Evolutionary conservation across 164 flowering plant genomes (phyloP).

Genomic region (Liriodendron chinense): DNA sequence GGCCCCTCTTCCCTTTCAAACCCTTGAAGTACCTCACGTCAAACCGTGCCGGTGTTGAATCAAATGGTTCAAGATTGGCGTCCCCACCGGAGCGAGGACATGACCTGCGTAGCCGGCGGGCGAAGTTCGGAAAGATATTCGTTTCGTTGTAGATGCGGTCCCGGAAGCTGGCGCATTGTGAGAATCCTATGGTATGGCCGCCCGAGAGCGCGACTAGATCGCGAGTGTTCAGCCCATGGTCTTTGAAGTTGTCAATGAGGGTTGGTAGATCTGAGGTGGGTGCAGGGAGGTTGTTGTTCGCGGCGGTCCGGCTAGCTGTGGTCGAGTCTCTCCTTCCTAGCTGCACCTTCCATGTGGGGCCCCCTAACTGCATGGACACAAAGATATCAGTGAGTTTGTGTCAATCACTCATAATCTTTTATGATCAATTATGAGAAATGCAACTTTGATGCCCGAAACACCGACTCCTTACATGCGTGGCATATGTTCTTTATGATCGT

Average conservation of each 20-base stretch:
- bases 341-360: slow-evolving; percentile 18
- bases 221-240: slow-evolving; percentile 12
- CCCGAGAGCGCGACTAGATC: slow-evolving; percentile 34
- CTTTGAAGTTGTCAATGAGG: slow-evolving; percentile 18
- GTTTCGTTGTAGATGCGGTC: slow-evolving; percentile 14
- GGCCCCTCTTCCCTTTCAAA: slow-evolving; percentile 13
- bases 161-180: slow-evolving; percentile 6
- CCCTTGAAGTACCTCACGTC: slow-evolving; percentile 12
- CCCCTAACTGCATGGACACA: slow-evolving; percentile 15
- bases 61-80: slow-evolving; percentile 12
- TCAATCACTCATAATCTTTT: too few relatives aligned
- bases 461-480: too few relatives aligned
- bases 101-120: background rate
- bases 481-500: too few relatives aligned
- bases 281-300: slow-evolving; percentile 15
- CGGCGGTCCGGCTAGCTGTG: slow-evolving; percentile 12
- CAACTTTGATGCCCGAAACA: too few relatives aligned
- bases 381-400: background rate
- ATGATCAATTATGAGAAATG: too few relatives aligned
- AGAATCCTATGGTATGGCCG: slow-evolving; percentile 21
- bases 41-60: slow-evolving; percentile 10
- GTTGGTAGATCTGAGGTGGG: slow-evolving; percentile 15
- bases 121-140: slow-evolving; percentile 15
- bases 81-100: slow-evolving; percentile 16
- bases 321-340: slow-evolving; percentile 27